Conservation (phyloP, 1,284 basidiomycete species). For the Xerocomus amazonicus region DNA sequence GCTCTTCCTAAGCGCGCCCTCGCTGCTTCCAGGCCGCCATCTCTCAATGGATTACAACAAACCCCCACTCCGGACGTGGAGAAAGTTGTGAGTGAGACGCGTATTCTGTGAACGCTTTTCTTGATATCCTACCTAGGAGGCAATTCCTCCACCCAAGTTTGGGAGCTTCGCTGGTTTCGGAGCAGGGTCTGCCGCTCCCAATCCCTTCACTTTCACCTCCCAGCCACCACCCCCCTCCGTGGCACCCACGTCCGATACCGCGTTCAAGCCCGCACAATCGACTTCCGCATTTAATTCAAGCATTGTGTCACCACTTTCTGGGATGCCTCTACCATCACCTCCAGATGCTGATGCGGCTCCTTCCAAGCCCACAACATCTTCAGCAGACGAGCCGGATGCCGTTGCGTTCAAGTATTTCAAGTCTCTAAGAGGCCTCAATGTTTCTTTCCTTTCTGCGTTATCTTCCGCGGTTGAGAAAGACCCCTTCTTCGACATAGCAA, state of each 20-base stretch:
- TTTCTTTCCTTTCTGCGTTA: slow-evolving; percentile 64
- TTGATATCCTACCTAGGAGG: slow-evolving; percentile 19
- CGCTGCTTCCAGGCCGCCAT: slow-evolving; percentile 19
- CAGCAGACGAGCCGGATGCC: slow-evolving; percentile 32
- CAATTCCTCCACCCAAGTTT: slow-evolving; percentile 37
- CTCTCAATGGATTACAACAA: slow-evolving; percentile 26
- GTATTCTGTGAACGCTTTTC: slow-evolving; percentile 4
- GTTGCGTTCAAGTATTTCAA: slow-evolving; percentile 60
- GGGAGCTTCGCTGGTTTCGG: slow-evolving; percentile 50
- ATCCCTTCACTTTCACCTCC: slow-evolving; percentile 34
- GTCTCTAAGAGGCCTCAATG: slow-evolving; percentile 77
- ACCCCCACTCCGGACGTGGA: slow-evolving; percentile 12
- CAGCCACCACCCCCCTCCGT: slow-evolving; percentile 19
- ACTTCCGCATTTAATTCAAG: slow-evolving; percentile 1
- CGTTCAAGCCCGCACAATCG: slow-evolving; percentile 6
- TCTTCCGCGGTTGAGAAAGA: slow-evolving; percentile 65
- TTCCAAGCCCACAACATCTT: slow-evolving; percentile 11
- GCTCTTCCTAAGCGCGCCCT: slow-evolving; percentile 50
- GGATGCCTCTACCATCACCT: slow-evolving; percentile 2
- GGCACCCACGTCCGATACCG: slow-evolving; percentile 29
- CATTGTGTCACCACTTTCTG: slow-evolving; percentile 9
- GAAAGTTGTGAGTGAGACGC: slow-evolving; percentile 26
- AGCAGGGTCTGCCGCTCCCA: slow-evolving; percentile 24
- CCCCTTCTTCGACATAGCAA: slow-evolving; percentile 69
- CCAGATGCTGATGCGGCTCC: slow-evolving; percentile 6